Conservation (phyloP, 2,329 filamentous ascomycete genomes). For the Nemania sp. region DNA sequence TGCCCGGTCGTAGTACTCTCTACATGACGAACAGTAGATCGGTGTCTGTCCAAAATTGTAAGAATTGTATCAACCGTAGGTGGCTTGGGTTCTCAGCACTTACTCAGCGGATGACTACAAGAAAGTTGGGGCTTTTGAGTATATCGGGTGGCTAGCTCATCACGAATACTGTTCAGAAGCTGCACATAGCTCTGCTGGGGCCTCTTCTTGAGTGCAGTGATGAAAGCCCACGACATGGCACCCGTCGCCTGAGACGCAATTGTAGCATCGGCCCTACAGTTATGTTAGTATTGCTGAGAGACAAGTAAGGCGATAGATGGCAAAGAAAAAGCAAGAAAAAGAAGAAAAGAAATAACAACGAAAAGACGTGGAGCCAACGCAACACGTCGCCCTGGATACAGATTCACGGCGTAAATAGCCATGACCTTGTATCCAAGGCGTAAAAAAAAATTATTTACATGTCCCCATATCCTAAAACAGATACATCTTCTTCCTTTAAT, state of each 20-base stretch:
- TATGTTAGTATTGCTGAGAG: background rate
- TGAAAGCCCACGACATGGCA: constrained; percentile 98
- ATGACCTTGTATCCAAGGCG: constrained; percentile 48
- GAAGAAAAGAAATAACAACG: background rate
- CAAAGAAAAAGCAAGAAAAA: background rate
- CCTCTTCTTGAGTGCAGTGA: constrained; percentile 86
- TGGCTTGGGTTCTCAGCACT: constrained; percentile 40
- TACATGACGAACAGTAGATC: constrained; percentile 71
- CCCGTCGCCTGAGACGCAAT: constrained; percentile 89
- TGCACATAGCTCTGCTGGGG: constrained; percentile 96
- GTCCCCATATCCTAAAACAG: constrained; percentile 11
- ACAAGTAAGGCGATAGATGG: background rate
- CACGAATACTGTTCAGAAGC: constrained; percentile 91
- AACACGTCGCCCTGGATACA: constrained; percentile 51
- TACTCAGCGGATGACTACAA: constrained; percentile 94
- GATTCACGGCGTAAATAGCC: constrained; percentile 42
- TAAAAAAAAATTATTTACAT: constrained; percentile 34
- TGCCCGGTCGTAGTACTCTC: constrained; percentile 13
- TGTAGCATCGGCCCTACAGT: constrained; percentile 76
- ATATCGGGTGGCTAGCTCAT: constrained; percentile 85
- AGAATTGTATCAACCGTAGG: constrained; percentile 10
- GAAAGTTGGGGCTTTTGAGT: constrained; percentile 94
- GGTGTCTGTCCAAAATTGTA: constrained; percentile 52
- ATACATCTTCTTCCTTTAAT: constrained; percentile 9
- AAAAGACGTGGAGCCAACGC: constrained; percentile 42